Conservation (phyloP, 164 flowering plant genomes). For the Liriodendron chinense region DNA sequence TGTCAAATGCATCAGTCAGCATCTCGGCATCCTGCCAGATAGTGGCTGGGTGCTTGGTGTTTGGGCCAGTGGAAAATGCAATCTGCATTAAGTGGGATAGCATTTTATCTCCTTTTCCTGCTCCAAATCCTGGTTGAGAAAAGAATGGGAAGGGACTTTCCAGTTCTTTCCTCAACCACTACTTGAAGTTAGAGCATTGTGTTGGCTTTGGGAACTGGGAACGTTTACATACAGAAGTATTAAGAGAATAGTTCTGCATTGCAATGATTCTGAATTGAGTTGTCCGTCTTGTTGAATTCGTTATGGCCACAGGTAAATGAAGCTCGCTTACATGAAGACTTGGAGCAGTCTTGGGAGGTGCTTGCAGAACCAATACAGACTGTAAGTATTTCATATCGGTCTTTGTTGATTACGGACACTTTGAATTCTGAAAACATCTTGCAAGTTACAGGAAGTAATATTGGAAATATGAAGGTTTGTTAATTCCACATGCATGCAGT, state of each 20-base stretch:
- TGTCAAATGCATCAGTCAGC: no score
- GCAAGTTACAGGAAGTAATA: neutral
- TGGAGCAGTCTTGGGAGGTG: conserved; percentile 89
- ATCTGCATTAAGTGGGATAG: neutral
- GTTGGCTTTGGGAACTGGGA: no score
- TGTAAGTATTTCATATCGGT: conserved; percentile 37
- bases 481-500: neutral
- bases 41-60: no score
- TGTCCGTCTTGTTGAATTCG: neutral
- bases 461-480: no score
- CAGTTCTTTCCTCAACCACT: no score
- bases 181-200: no score
- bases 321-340: conserved; percentile 63
- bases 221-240: no score
- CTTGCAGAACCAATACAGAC: conserved; percentile 99
- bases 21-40: no score
- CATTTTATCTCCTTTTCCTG: no score
- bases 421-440: neutral
- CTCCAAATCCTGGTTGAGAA: no score
- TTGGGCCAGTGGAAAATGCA: neutral
- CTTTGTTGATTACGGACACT: neutral
- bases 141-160: no score
- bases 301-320: conserved; percentile 62
- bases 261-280: neutral
- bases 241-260: neutral